Evolutionary conservation across 2,329 filamentous ascomycete species (phyloP).

Genomic region (Leptodontidium sp.): DNA sequence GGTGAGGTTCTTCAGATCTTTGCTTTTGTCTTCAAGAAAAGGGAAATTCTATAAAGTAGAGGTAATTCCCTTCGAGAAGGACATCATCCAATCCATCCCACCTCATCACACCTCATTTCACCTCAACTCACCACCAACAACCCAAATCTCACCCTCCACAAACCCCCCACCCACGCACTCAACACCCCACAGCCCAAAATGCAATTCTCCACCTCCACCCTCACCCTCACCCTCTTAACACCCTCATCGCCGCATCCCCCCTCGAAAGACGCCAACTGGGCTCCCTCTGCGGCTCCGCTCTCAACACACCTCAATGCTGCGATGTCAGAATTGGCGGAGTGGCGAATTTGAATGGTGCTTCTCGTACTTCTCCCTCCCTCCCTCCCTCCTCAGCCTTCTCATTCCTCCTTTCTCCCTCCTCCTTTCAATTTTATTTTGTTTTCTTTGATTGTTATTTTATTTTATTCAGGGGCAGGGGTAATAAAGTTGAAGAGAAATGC

Average conservation of each 20-base stretch:
- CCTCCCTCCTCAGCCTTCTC: background rate
- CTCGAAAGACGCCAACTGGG: constrained; percentile 48
- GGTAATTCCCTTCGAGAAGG: background rate
- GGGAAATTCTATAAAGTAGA: constrained; percentile 5
- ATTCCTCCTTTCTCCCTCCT: background rate
- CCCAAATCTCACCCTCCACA: background rate
- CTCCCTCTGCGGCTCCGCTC: constrained; percentile 51
- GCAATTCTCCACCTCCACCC: constrained; percentile 24
- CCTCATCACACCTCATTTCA: constrained; percentile 3
- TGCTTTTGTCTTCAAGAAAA: background rate
- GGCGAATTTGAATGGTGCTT: constrained; percentile 61
- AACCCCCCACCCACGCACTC: background rate
- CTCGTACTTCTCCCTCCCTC: constrained; percentile 52
- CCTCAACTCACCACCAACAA: background rate
- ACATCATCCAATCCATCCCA: background rate
- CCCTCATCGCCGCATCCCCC: constrained; percentile 37
- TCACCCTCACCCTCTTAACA: constrained; percentile 14
- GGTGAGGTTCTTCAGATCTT: background rate
- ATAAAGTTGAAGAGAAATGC: too few species aligned
- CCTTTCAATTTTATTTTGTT: background rate
- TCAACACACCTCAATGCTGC: constrained; percentile 60
- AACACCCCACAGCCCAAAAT: constrained; percentile 9
- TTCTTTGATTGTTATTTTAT: too few species aligned
- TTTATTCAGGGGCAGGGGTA: too few species aligned
- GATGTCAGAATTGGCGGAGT: constrained; percentile 66